Evolutionary conservation across 2,329 filamentous ascomycete species (phyloP), one percentile per base, ranked within the genome.

Genomic region (Rhynchosporium secalis): DNA sequence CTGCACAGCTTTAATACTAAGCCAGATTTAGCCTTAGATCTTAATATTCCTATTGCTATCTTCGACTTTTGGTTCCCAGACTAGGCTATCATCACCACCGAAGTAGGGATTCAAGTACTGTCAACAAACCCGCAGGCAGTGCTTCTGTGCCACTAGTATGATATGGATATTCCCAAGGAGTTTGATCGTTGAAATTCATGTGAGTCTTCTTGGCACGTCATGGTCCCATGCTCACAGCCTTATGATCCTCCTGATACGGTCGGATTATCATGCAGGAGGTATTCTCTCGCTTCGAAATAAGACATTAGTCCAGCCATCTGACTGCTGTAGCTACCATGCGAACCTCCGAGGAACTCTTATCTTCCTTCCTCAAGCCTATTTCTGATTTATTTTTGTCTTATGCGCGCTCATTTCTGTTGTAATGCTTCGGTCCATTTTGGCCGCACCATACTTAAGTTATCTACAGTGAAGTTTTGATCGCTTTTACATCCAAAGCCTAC

Each of bases 381-480:
- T 45, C 28, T 41, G 15, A 13, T 38, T 20, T 38, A 20, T 20
- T 52, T 26, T 38, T 26, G 26, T 41, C 40, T 31, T 55, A 26
- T 49, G 33, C 10, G 31, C 41, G 58, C 48, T 55, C 48, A 29
- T 54, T 58, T 54, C 45, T 58, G 45, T 20, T 36, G 20, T 47
- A 36, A 48, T 60, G 41, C 40, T 33, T 57, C 26, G 38, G 48
- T 51, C n/a, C 54, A 40, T 48, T 20, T 51, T n/a, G 48, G 40
- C 5, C 41, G 33, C 49, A 10, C 20, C 43, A 26, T 40, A 20
- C 15, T 29, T 46, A 40, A 38, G 29, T 46, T 15, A 48, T 45
- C 31, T 49, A 58, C 55, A 56, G 54, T 55, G 5, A 10, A 49
- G 41, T 45, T 47, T 58, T 62, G 60, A 57, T 61, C 38, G 36